Evolutionary conservation across 495 filamentous ascomycete species (phyloP).

Genomic region (Bombardia bombarda): DNA sequence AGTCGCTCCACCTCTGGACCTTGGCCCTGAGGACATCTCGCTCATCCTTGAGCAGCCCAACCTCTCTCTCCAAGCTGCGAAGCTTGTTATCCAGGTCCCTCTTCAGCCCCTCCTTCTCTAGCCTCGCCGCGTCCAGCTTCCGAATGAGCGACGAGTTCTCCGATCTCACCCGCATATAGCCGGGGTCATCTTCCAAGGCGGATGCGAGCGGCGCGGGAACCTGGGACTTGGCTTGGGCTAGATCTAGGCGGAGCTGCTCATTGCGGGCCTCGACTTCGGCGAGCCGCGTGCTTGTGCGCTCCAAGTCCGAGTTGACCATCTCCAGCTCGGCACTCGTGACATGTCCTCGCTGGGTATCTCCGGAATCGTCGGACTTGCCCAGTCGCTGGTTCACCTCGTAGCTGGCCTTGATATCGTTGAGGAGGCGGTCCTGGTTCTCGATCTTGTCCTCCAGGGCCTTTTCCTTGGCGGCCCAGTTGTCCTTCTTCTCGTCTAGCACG

Average conservation of each 20-base stretch:
- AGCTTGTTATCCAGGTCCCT: constrained; percentile 65
- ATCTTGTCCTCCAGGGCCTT: constrained; percentile 85
- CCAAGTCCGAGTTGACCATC: constrained; percentile 82
- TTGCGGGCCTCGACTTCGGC: constrained; percentile 92
- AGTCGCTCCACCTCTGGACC: constrained; percentile 85
- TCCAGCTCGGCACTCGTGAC: constrained; percentile 87
- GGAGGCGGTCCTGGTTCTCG: constrained; percentile 82
- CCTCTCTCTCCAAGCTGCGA: constrained; percentile 65
- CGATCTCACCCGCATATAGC: constrained; percentile 74
- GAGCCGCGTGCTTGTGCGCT: constrained; percentile 77
- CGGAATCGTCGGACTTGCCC: constrained; percentile 59
- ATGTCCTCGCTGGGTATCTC: constrained; percentile 44
- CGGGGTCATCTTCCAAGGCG: constrained; percentile 75
- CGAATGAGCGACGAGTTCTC: constrained; percentile 87
- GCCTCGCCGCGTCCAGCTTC: constrained; percentile 71
- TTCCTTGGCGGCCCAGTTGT: constrained; percentile 96
- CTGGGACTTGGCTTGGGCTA: constrained; percentile 80
- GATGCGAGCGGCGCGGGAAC: constrained; percentile 48
- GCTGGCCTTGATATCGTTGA: constrained; percentile 93
- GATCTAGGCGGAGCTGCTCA: constrained; percentile 81
- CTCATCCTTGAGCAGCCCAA: constrained; percentile 55
- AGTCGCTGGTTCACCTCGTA: constrained; percentile 94
- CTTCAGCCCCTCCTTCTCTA: constrained; percentile 74
- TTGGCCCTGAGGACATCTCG: constrained; percentile 65
- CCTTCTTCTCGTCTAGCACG: constrained; percentile 88